These are phyloP conservation scores for Trametes sp. DNA, from an alignment of 1,284 basidiomycete species.

Conservation along the genomic window DNA sequence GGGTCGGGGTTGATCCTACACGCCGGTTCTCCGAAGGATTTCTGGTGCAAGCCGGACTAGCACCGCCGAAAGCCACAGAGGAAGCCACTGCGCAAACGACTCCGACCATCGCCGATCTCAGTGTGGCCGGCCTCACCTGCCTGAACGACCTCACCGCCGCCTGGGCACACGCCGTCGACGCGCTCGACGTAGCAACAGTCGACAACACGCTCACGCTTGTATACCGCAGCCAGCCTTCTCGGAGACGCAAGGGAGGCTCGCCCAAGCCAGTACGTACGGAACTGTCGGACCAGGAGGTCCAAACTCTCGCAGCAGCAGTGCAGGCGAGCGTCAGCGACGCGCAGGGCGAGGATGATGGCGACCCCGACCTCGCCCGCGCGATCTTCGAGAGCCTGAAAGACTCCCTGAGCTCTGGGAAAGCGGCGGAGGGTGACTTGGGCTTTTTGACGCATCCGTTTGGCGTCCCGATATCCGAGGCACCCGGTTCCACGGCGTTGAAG, in stretches of 20 bases:
- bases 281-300: slow-evolving; percentile 40
- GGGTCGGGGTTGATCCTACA: slow-evolving; percentile 54
- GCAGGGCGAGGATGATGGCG: slow-evolving; percentile 23
- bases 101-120: background rate
- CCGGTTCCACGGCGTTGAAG: slow-evolving; percentile 2
- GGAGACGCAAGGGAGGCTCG: background rate
- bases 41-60: slow-evolving; percentile 55
- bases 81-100: background rate
- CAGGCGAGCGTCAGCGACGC: slow-evolving; percentile 69
- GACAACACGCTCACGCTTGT: slow-evolving; percentile 54
- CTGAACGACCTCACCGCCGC: slow-evolving; percentile 43
- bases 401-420: slow-evolving; percentile 5
- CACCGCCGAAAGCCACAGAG: slow-evolving; percentile 33
- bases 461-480: slow-evolving; percentile 14
- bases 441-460: slow-evolving; percentile 28
- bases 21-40: slow-evolving; percentile 64
- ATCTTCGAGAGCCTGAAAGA: slow-evolving; percentile 34
- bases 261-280: background rate
- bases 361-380: slow-evolving; percentile 32
- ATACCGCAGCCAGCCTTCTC: slow-evolving; percentile 53
- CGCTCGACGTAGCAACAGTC: slow-evolving; percentile 47
- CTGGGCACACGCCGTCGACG: slow-evolving; percentile 43
- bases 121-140: slow-evolving; percentile 19
- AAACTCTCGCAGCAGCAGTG: slow-evolving; percentile 63
- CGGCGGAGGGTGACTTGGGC: slow-evolving; percentile 10